Evolutionary conservation across 2,329 filamentous ascomycete genomes (phyloP), one percentile per base, ranked within the genome.

Genomic region (Fusarium siculi): DNA sequence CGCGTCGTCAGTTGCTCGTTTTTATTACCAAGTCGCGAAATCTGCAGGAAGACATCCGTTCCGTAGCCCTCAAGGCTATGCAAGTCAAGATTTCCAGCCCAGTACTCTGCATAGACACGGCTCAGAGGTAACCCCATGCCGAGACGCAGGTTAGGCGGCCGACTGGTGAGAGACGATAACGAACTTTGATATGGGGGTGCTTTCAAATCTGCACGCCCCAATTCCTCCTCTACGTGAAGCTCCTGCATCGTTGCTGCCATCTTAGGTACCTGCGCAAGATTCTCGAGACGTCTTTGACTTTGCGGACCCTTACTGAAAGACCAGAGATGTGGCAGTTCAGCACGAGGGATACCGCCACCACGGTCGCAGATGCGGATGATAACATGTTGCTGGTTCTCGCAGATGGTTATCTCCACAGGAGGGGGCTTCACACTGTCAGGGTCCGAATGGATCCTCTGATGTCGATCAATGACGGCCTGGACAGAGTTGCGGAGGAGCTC

Each of bases 331-430:
- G 96, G 95, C 28, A 98, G 85, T 66, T 96, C 90, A 47, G 96
- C 93, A 54, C 91, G 90, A 2, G 95, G 92, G 60, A 99, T 94
- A 40, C 97, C 96, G 70, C 97, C 96, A 54, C 96, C 96, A 80
- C 95, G 95, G 80, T 99, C 97, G 1, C 95, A 98, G 47, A 99
- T 94, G 46, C 96, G 91, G 81, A 99, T 95, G 73, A 98, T 98
- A 78, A 98, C 94, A 83, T 98, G 95, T 80, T 98, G 94, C 39
- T 93, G 90, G 7, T 95, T 93, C 83, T 98, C 96, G 83, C 96
- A 98, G 73, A 99, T 93, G 63, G 97, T 92, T 28, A 99, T 93
- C 78, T 98, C 93, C 74, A 99, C 96, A 4, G 96, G 94, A 0
- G 94, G 94, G 3, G 93, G 92, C 23, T 68, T 70, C 39, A 68